Base-by-base conservation (phyloP, 2,329 filamentous ascomycete species). In the Cercospora sojina region DNA sequence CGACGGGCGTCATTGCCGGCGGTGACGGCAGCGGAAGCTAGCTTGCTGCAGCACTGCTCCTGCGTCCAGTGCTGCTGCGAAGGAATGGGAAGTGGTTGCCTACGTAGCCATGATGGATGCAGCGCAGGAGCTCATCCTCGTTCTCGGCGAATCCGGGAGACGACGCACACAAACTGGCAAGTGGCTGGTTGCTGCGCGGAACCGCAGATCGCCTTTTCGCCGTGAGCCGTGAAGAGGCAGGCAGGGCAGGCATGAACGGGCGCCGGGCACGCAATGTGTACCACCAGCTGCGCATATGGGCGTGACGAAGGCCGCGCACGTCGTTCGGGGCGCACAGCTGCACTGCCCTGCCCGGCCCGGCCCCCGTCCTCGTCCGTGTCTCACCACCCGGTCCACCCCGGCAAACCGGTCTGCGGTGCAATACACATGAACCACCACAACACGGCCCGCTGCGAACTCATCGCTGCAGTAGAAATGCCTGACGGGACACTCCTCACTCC, bases 101-200 rank as follows among this genome's bases (percentile, higher is more conserved):
- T 56, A 56, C 31, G 51, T 56, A 56, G 23, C 23, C 51, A 55
- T 27, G 23, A 31, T 55, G 51, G n/a, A 3, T 32, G 51, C 25
- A 56, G 27, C 9, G 25, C 27, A 56, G 51, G 51, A 9, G 29
- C 51, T 23, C 20, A 27, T 56, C 18, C 51, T 32, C 51, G 51
- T 56, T n/a, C 51, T 32, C 51, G 51, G 51, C 51, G 51, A 56
- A 56, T 56, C 29, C 25, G 25, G 51, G 18, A n/a, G n/a, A n/a
- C n/a, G n/a, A 56, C 25, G 18, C 20, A 51, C 47, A 51, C 20
- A 25, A 13, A 23, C 47, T 29, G 47, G 10, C 31, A 51, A 41
- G 43, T 49, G 58, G 35, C 35, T 43, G 58, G 47, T 51, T 51
- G 20, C 12, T 27, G 47, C 47, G 25, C 47, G 47, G 23, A 51